Evolutionary conservation across 1,139 yeast species (phyloP).

Genomic region (Debaryomyces nepalensis): DNA sequence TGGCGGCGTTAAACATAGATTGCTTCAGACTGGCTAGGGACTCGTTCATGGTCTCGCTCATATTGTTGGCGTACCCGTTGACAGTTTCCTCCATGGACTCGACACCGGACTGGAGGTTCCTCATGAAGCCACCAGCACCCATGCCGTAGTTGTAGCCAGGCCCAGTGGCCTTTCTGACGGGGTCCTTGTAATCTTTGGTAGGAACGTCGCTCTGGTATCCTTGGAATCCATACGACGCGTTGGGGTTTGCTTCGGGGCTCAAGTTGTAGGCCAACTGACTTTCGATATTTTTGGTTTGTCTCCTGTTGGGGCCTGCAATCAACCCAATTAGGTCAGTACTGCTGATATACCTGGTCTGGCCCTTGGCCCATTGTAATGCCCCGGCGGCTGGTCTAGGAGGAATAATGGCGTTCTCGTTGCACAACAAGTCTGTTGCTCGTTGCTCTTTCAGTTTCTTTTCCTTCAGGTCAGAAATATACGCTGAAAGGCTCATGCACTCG

Average conservation of each 20-base stretch:
- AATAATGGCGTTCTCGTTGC: constrained; percentile 61
- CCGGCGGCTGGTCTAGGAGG: constrained; percentile 84
- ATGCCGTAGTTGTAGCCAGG: constrained; percentile 23
- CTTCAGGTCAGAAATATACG: constrained; percentile 47
- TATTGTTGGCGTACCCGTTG: constrained; percentile 60
- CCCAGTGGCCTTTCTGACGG: constrained; percentile 43
- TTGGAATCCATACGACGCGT: constrained; percentile 34
- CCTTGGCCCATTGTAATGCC: constrained; percentile 87
- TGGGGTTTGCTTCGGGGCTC: constrained; percentile 51
- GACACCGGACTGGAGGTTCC: constrained; percentile 55
- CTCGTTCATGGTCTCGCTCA: constrained; percentile 60
- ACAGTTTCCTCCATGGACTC: constrained; percentile 59
- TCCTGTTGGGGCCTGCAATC: constrained; percentile 65
- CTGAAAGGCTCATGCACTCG: constrained; percentile 50
- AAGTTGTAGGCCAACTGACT: constrained; percentile 60
- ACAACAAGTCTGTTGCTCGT: constrained; percentile 51
- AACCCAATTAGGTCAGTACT: constrained; percentile 61
- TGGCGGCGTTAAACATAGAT: constrained; percentile 54
- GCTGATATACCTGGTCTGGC: constrained; percentile 60
- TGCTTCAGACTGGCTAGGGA: constrained; percentile 55
- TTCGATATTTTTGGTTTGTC: constrained; percentile 58
- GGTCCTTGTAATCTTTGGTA: constrained; percentile 46
- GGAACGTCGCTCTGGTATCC: constrained; percentile 20
- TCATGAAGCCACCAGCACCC: constrained; percentile 46
- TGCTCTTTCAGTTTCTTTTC: constrained; percentile 28